Conservation (phyloP, 1,284 basidiomycete genomes). For the Tetrapyrgos nigripes region DNA sequence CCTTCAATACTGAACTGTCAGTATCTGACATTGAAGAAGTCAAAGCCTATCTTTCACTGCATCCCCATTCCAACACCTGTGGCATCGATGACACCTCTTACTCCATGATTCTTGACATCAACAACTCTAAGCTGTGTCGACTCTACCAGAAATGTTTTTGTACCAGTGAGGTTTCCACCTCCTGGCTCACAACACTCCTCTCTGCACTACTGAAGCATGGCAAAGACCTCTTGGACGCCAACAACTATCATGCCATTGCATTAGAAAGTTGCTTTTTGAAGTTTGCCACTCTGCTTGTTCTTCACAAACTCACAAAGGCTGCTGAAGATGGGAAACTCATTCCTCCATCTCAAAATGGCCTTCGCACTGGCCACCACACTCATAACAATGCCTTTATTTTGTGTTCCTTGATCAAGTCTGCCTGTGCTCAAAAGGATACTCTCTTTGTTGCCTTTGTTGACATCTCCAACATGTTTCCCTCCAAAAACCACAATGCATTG, state of each 20-base stretch:
- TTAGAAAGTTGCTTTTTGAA: slow-evolving; percentile 18
- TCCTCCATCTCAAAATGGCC: slow-evolving; percentile 1
- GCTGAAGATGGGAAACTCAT: not conserved
- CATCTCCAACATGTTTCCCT: slow-evolving; percentile 19
- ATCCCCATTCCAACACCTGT: not conserved
- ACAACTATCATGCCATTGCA: slow-evolving; percentile 11
- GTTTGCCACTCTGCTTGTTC: slow-evolving; percentile 10
- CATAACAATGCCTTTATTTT: too few relatives aligned
- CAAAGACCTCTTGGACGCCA: not conserved
- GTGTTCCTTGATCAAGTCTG: slow-evolving; percentile 13
- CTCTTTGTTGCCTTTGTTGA: slow-evolving; percentile 19
- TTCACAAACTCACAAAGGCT: not conserved
- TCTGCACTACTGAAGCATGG: slow-evolving; percentile 6
- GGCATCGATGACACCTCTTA: slow-evolving; percentile 1
- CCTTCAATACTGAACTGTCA: not conserved
- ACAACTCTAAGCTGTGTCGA: not conserved
- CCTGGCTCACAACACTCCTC: slow-evolving; percentile 10
- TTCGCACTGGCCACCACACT: not conserved
- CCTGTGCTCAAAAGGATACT: slow-evolving; percentile 1
- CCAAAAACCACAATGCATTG: slow-evolving; percentile 9
- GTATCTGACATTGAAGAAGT: slow-evolving; percentile 1
- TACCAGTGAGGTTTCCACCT: slow-evolving; percentile 2
- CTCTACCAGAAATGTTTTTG: too few relatives aligned
- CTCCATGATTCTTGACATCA: not conserved
- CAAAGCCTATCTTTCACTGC: not conserved